A percentile compares a stretch with the other conserved stretches of the same genome.
phyloP scores from a whole-genome alignment of 164 flowering plant genomes.

The Magnolia sinica region DNA sequence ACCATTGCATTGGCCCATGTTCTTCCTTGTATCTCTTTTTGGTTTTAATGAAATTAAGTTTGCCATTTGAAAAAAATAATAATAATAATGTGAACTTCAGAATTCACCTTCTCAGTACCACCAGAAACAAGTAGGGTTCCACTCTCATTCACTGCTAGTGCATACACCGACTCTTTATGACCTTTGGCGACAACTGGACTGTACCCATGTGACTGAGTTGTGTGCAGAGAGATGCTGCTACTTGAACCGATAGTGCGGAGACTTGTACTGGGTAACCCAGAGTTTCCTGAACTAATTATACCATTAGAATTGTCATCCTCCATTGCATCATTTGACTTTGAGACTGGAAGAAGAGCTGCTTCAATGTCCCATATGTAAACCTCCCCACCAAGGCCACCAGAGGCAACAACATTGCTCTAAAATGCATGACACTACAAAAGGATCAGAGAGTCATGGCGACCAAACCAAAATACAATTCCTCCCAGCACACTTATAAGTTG shows the following conservation, averaged over 20 bases:
- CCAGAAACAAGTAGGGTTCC: constrained; percentile 96
- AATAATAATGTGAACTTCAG: constrained; percentile 5
- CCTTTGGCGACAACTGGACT: constrained; percentile 84
- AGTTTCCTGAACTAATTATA: constrained; percentile 47
- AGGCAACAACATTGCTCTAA: constrained; percentile 93
- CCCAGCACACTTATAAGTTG: not conserved
- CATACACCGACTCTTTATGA: constrained; percentile 97
- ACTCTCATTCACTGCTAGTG: constrained; percentile 88
- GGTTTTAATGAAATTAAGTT: too few species aligned
- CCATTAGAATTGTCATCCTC: constrained; percentile 75
- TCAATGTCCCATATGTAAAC: constrained; percentile 97
- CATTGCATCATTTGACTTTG: constrained; percentile 58
- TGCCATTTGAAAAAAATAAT: not conserved
- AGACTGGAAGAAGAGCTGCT: constrained; percentile 67
- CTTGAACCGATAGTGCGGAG: constrained; percentile 71
- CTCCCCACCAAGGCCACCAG: constrained; percentile 99
- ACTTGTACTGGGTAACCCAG: constrained; percentile 50
- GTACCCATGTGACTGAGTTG: constrained; percentile 71
- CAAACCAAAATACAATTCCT: constrained; percentile 1
- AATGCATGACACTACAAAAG: constrained; percentile 65
- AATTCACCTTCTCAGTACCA: constrained; percentile 90
- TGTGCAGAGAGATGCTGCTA: constrained; percentile 65
- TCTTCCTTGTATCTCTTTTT: too few species aligned
- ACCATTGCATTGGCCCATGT: too few species aligned
- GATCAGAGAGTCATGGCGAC: constrained; percentile 43